Evolutionary conservation across 1,284 basidiomycete species (phyloP), one percentile per base, ranked within the genome.

Genomic region (Melampsora americana): DNA sequence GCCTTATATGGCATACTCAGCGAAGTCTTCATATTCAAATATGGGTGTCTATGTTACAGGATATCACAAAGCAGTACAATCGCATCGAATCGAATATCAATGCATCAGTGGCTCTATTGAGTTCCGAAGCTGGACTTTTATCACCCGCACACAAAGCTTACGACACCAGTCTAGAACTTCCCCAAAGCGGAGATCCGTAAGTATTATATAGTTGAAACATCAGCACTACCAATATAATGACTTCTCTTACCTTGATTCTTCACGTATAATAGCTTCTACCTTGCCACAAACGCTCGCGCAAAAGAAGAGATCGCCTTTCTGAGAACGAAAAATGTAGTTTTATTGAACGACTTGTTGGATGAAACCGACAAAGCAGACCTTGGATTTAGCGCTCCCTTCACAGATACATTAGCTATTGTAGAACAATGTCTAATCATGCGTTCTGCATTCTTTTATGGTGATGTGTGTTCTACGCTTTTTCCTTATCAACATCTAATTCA

Each of bases 351-450:
- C 39, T 61, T 75, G n/a, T 39, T 75, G 16, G 66, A 67, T 23
- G 73, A 67, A 50, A 39, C 56, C 1, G 73, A 75, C 26, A 53
- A 60, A 23, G 35, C 20, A 11, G 66, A 68, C 44, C 46, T 75
- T 2, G 73, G 73, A 6, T 61, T 75, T 53, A 60, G 26, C 26
- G 42, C 53, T 5, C 44, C 56, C 28, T 75, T 44, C 61, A 68
- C 61, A 42, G 73, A 75, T n/a, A 75, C 66, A 9, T 62, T 67
- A 16, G 50, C 66, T 3, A 53, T 75, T 53, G 16, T 75, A 18
- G 73, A 75, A 46, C 73, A 75, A 32, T 75, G 66, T 42, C 44
- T 75, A 26, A 5, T 75, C 26, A 75, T 75, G 73, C 56, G 73
- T 48, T 53, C 73, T 20, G 73, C 62, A 2, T 75, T 32, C 48